These are phyloP conservation scores for Lepiota brunneoincarnata DNA, from an alignment of 768 basidiomycete species.

Conservation along the genomic window DNA sequence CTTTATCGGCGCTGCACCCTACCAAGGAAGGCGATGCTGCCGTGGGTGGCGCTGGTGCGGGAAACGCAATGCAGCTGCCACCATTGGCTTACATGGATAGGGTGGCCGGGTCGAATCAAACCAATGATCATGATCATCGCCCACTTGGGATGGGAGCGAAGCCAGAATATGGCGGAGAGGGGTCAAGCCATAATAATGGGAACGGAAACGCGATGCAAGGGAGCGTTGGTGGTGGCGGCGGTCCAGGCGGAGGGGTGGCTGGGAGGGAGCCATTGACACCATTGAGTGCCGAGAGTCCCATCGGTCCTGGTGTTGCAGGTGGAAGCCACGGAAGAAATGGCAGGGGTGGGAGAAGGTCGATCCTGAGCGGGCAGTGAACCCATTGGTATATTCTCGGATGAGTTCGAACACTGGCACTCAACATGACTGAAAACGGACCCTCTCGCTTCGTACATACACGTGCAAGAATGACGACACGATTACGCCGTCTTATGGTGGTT, in stretches of 20 bases:
- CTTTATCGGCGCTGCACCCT: conserved; percentile 7
- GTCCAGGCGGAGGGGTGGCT: neutral
- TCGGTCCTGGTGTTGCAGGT: conserved; percentile 5
- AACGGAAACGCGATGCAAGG: neutral
- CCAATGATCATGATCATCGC: neutral
- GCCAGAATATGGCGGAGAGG: neutral
- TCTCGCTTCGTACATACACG: conserved; percentile 2
- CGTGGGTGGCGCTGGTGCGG: neutral
- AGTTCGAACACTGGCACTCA: neutral
- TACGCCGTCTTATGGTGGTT: neutral
- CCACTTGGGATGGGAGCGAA: neutral
- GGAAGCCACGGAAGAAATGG: neutral
- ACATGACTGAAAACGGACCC: neutral
- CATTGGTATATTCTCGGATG: neutral
- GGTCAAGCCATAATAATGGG: neutral
- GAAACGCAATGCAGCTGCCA: conserved; percentile 8
- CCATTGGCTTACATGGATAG: conserved; percentile 12
- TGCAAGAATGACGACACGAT: neutral
- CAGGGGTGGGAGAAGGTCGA: neutral
- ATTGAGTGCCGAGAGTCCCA: conserved; percentile 9
- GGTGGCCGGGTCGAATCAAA: neutral
- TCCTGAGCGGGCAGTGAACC: neutral
- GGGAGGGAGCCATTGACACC: conserved; percentile 11
- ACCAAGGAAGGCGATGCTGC: conserved; percentile 1
- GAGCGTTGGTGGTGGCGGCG: neutral